Percentiles rank a stretch among this genome's conserved stretches.
These are phyloP conservation scores for Lyophyllum shimeji DNA, from an alignment of 768 basidiomycete species.

Conservation along the genomic window DNA sequence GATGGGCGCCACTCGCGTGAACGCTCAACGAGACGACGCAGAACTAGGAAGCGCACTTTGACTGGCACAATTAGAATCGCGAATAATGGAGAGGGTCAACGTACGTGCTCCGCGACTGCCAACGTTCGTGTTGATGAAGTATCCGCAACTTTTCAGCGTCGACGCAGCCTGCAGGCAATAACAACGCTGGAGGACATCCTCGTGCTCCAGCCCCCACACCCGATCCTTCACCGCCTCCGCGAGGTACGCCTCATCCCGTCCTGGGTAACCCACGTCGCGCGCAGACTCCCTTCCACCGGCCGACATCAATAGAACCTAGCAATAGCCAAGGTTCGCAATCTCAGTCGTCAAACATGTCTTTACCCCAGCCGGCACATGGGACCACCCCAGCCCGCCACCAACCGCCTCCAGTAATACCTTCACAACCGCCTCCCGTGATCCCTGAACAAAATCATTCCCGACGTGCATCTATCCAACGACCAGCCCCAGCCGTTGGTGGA, in stretches of 20 bases:
- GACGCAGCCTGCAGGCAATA: background rate
- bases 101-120: background rate
- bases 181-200: background rate
- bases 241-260: background rate
- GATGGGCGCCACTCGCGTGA: background rate
- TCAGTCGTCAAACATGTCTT: background rate
- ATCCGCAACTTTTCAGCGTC: background rate
- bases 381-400: background rate
- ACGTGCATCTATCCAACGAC: background rate
- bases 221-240: background rate
- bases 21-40: background rate
- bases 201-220: background rate
- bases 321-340: background rate
- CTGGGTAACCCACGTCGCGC: constrained; percentile 15
- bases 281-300: constrained; percentile 62
- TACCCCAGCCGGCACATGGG: background rate
- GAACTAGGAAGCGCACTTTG: background rate
- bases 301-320: constrained; percentile 31
- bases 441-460: background rate
- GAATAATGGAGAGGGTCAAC: background rate
- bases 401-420: background rate
- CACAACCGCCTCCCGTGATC: background rate
- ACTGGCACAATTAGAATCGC: background rate
- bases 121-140: background rate
- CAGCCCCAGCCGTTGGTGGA: background rate